Conservation (phyloP, 2,329 filamentous ascomycete species). For the Venturia aucupariae region DNA sequence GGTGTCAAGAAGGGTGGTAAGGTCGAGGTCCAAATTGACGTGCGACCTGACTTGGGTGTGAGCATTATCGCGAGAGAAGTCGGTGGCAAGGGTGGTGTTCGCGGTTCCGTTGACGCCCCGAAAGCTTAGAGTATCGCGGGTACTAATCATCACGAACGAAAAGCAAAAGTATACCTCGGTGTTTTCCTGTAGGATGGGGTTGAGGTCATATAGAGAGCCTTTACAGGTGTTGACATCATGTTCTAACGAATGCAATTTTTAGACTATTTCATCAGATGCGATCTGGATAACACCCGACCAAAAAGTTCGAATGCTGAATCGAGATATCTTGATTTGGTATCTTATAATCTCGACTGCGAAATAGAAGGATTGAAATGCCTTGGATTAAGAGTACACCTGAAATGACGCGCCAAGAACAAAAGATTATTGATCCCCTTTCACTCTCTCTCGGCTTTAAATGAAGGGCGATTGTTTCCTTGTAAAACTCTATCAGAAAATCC, state of each 20-base stretch:
- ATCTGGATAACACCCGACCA: too few species aligned
- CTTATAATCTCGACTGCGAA: too few species aligned
- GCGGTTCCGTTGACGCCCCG: constrained; percentile 47
- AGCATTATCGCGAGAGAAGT: constrained; percentile 78
- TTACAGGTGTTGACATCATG: neutral
- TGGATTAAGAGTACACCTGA: too few species aligned
- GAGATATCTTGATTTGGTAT: too few species aligned
- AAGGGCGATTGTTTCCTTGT: too few species aligned
- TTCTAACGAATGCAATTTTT: neutral
- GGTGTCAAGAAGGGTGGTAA: constrained; percentile 80
- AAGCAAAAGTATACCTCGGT: neutral
- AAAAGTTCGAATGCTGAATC: too few species aligned
- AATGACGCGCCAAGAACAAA: too few species aligned
- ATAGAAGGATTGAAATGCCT: too few species aligned
- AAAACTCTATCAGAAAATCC: too few species aligned
- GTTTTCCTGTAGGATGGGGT: neutral
- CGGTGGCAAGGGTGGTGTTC: constrained; percentile 74
- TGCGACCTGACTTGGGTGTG: constrained; percentile 68
- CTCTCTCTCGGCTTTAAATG: too few species aligned
- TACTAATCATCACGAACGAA: too few species aligned
- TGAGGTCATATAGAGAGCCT: neutral
- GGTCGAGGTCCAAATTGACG: constrained; percentile 88
- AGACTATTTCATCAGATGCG: neutral
- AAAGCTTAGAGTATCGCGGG: neutral
- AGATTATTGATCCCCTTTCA: too few species aligned